Evolutionary conservation across 2,329 filamentous ascomycete genomes (phyloP), one percentile per base, ranked within the genome.

Genomic region (Macrophomina pseudophaseolina): DNA sequence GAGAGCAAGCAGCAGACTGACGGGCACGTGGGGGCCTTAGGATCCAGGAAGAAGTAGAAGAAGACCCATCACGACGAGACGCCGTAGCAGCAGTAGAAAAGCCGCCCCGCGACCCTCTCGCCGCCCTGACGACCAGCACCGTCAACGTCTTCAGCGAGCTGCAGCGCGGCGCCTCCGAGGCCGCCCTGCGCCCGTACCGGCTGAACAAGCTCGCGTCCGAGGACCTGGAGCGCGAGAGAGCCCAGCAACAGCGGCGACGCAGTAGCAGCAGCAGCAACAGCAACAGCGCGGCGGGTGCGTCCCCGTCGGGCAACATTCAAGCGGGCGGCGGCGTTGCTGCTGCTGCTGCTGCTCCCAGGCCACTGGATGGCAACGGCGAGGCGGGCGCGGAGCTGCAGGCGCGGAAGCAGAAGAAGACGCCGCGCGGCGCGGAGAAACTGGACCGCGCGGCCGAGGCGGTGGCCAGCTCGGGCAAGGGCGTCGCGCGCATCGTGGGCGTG

Each of bases 401-500:
- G 3, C 33, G 33, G 53, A 40, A 23, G 35, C 42, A 56, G n/a
- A 23, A 23, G 35, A 56, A 56, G n/a, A 23, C 23, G 23, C 53
- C 18, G 18, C n/a, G 16, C 18, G 54, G 23, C 5, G 54, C 54
- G 40, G 40, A 59, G 28, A 46, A 32, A 38, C 28, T 59, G 23
- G 54, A 59, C 28, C 9, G 54, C 3, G 32, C 23, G 4, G 54
- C 54, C 6, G 54, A 59, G 7, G 54, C 16, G 28, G 30, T 60
- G 56, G 56, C 30, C 14, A 48, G 86, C 53, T 88, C 91, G 5
- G 86, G 87, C 1, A 90, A 87, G 70, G 88, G 90, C 1, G 85
- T 93, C 42, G 86, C 87, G 28, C 87, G 88, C 18, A 90, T 94
- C 58, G 87, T 94, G 5, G 85, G 86, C 11, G 88, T 90, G 16